Conservation (phyloP, 108 stramenopile genomes). For the Stephanodiscus minutulus region DNA sequence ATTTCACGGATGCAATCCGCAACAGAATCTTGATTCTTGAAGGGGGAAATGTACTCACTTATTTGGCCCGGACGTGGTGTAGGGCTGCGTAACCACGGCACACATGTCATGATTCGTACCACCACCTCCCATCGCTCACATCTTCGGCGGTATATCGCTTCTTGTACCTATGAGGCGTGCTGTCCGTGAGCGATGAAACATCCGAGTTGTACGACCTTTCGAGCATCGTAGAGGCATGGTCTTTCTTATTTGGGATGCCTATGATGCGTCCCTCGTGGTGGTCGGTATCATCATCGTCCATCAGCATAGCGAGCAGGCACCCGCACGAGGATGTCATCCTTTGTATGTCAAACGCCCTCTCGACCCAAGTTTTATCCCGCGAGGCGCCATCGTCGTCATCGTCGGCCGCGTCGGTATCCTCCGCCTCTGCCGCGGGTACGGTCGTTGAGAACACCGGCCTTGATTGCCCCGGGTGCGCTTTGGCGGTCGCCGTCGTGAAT, state of each 20-base stretch:
- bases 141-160: not conserved
- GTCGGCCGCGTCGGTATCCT: not conserved
- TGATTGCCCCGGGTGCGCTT: not conserved
- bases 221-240: not conserved
- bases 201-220: not conserved
- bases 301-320: not conserved
- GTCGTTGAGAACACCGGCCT: not conserved
- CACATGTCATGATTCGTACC: not conserved
- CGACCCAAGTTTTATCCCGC: not conserved
- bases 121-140: not conserved
- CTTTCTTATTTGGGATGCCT: not conserved
- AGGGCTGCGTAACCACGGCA: too few species aligned
- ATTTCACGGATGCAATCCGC: too few species aligned
- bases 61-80: too few species aligned
- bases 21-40: too few species aligned
- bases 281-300: not conserved
- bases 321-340: not conserved
- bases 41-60: too few species aligned
- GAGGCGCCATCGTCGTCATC: not conserved
- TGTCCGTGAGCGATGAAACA: not conserved
- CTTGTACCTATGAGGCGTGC: not conserved
- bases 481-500: not conserved
- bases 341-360: not conserved
- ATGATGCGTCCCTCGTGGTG: not conserved
- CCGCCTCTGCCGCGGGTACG: not conserved